These are phyloP conservation scores for Pleodorina starrii DNA, from an alignment of 139 green algal species.

Conservation along the genomic window DNA sequence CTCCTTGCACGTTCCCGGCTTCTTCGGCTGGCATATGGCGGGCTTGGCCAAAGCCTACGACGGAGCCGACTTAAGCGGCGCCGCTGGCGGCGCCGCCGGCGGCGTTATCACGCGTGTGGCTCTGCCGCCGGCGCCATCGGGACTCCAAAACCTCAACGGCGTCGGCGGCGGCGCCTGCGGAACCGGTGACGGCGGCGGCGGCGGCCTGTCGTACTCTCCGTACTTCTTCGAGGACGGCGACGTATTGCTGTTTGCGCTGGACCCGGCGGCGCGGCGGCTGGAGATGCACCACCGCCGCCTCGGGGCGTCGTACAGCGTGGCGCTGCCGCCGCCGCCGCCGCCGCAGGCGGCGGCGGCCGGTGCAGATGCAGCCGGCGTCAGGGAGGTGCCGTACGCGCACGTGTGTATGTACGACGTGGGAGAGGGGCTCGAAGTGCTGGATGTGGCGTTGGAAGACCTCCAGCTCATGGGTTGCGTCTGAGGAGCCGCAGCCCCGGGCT, in stretches of 20 bases:
- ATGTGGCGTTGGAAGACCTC: neutral
- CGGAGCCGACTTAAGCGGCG: neutral
- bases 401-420: constrained; percentile 11
- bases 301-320: neutral
- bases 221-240: neutral
- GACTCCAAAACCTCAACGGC: neutral
- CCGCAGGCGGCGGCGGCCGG: no score
- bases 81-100: neutral
- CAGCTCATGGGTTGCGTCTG: constrained; percentile 2
- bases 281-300: neutral
- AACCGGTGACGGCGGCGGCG: neutral
- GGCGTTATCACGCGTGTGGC: neutral
- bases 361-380: neutral
- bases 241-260: neutral
- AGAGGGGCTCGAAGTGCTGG: neutral
- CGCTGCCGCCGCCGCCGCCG: neutral
- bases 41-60: neutral
- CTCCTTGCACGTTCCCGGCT: neutral
- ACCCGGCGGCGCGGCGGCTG: neutral
- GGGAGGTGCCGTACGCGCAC: constrained; percentile 9
- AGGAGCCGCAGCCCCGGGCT: no score
- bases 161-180: neutral
- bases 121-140: neutral
- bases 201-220: neutral
- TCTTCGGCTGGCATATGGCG: constrained; percentile 1